Evolutionary conservation across 1,139 yeast genomes (phyloP).

Genomic region (Hanseniaspora gamundiae): DNA sequence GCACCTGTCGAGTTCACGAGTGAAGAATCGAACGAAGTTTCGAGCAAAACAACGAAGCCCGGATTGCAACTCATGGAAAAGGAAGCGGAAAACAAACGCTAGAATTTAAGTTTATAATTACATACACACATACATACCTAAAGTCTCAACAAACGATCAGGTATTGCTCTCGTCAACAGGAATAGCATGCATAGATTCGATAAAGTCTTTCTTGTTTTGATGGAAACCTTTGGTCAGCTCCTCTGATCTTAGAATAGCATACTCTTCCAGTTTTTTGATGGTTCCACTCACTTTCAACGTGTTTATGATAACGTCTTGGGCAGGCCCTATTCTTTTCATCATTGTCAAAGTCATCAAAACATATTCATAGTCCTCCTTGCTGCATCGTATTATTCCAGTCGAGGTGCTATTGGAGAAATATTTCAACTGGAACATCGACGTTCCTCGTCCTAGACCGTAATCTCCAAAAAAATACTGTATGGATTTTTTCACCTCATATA

Average conservation of each 20-base stretch:
- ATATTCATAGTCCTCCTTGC: slow-evolving; percentile 48
- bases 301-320: slow-evolving; percentile 38
- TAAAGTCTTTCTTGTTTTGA: slow-evolving; percentile 2
- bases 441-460: slow-evolving; percentile 57
- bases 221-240: slow-evolving; percentile 1
- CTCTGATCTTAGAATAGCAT: slow-evolving; percentile 35
- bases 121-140: background rate
- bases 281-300: slow-evolving; percentile 77
- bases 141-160: background rate
- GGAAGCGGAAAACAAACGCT: background rate
- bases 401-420: slow-evolving; percentile 75
- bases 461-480: slow-evolving; percentile 63
- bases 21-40: background rate
- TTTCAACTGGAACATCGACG: slow-evolving; percentile 50
- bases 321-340: slow-evolving; percentile 43
- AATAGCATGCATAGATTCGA: background rate
- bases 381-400: slow-evolving; percentile 73
- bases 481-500: slow-evolving; percentile 41
- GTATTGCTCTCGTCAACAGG: background rate
- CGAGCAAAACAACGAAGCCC: background rate
- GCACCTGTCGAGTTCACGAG: background rate
- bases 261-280: slow-evolving; percentile 70
- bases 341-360: slow-evolving; percentile 62
- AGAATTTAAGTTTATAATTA: background rate
- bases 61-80: background rate